These are phyloP conservation scores for Gilbertella persicaria DNA, from an alignment of 371 early-diverging fungal species.

Conservation along the genomic window DNA sequence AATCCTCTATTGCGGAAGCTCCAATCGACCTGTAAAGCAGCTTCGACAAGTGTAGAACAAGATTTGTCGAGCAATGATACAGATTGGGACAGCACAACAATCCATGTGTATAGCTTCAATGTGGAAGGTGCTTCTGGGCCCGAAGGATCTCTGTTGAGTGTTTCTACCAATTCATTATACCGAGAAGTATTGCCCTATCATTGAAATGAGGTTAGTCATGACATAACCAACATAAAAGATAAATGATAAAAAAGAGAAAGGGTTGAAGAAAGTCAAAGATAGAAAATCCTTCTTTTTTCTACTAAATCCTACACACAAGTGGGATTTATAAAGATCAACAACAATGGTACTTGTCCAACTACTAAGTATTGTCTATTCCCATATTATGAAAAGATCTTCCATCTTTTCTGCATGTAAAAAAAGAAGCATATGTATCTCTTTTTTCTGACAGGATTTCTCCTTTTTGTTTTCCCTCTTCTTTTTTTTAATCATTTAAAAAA, in stretches of 20 bases:
- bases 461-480: constrained; percentile 5
- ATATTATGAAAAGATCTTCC: too few species aligned
- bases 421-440: constrained; percentile 8
- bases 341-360: too few species aligned
- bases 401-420: background rate
- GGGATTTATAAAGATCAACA: too few species aligned
- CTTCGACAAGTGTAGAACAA: constrained; percentile 68
- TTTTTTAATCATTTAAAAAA: constrained; percentile 1
- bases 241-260: constrained; percentile 10
- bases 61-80: constrained; percentile 59
- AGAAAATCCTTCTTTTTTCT: too few species aligned
- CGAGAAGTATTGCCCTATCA: constrained; percentile 52
- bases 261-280: background rate
- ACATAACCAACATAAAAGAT: constrained; percentile 12
- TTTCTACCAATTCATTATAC: constrained; percentile 55
- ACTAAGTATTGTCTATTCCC: too few species aligned
- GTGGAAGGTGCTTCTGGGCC: constrained; percentile 53
- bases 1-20: constrained; percentile 59
- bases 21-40: constrained; percentile 75
- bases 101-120: constrained; percentile 52
- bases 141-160: constrained; percentile 41
- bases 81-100: constrained; percentile 51
- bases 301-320: too few species aligned
- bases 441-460: background rate
- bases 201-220: too few species aligned